Evolutionary conservation across 2,329 filamentous ascomycete genomes (phyloP).

Genomic region (Tolypocladium ophioglossoides): DNA sequence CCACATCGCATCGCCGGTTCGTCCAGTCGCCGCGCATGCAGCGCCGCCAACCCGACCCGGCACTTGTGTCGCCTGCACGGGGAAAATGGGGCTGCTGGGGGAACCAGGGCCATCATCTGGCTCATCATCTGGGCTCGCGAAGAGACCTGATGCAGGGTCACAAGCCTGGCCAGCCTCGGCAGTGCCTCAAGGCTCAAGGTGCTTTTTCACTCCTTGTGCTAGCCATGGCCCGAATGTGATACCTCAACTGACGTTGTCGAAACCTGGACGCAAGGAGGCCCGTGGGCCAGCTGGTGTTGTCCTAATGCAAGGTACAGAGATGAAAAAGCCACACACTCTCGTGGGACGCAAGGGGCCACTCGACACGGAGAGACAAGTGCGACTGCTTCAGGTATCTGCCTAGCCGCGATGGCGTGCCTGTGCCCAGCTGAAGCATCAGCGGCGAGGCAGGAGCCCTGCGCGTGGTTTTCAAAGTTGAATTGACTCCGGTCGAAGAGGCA

Average conservation of each 20-base stretch:
- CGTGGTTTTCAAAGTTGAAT: background rate
- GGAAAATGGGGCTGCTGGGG: background rate
- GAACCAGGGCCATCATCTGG: background rate
- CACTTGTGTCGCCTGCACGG: background rate
- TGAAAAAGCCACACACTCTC: background rate
- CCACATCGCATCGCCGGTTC: background rate
- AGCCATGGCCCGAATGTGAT: background rate
- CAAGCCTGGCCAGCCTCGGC: background rate
- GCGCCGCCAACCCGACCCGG: background rate
- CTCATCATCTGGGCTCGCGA: background rate
- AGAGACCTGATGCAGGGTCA: background rate
- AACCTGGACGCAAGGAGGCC: background rate
- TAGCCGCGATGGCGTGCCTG: background rate
- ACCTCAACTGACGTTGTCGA: background rate
- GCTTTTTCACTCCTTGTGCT: background rate
- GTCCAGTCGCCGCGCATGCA: background rate
- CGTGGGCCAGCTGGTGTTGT: background rate
- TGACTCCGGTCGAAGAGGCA: background rate
- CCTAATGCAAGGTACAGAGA: background rate
- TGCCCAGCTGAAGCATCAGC: background rate
- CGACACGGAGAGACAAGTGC: background rate
- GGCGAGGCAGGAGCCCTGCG: background rate
- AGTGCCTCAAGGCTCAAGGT: background rate
- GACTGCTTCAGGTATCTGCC: background rate
- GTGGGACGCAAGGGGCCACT: background rate